A percentile compares a stretch with the other conserved stretches of the same genome.
Evolutionary conservation across 2,329 filamentous ascomycete species (phyloP).

Genomic region (Endoconidiophora polonica): DNA sequence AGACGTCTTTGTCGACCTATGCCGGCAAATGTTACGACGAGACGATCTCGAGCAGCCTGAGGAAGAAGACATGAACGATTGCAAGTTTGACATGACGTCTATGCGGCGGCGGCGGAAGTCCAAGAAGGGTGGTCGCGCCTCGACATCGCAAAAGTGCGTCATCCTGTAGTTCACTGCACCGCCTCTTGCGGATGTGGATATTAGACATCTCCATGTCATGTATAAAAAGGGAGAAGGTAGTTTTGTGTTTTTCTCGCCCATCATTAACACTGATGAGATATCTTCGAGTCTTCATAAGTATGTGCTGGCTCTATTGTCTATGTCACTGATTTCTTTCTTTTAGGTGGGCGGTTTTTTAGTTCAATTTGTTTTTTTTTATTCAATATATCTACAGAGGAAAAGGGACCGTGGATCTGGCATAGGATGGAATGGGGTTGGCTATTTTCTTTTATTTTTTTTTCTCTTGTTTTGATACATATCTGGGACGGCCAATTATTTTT

Average conservation of each 20-base stretch:
- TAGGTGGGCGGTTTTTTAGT: too few relatives aligned
- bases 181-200: background rate
- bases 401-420: background rate
- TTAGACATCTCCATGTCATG: background rate
- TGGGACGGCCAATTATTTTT: too few relatives aligned
- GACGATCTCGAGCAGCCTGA: conserved; percentile 35
- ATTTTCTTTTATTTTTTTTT: background rate
- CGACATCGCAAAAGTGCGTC: conserved; percentile 17
- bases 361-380: too few relatives aligned
- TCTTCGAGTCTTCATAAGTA: too few relatives aligned
- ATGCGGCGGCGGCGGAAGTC: conserved; percentile 20
- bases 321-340: too few relatives aligned
- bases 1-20: conserved; percentile 74
- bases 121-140: conserved; percentile 17
- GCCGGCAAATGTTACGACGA: conserved; percentile 64
- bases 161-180: conserved; percentile 12
- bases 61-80: conserved; percentile 23
- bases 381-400: background rate
- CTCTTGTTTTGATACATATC: background rate
- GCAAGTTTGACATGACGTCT: conserved; percentile 24
- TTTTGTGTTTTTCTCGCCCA: background rate
- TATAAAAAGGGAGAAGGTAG: background rate
- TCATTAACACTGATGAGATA: too few relatives aligned
- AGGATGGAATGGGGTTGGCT: background rate
- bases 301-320: too few relatives aligned